phyloP scores from a whole-genome alignment of 805 yeast genomes.

The Lipomyces sp. region DNA sequence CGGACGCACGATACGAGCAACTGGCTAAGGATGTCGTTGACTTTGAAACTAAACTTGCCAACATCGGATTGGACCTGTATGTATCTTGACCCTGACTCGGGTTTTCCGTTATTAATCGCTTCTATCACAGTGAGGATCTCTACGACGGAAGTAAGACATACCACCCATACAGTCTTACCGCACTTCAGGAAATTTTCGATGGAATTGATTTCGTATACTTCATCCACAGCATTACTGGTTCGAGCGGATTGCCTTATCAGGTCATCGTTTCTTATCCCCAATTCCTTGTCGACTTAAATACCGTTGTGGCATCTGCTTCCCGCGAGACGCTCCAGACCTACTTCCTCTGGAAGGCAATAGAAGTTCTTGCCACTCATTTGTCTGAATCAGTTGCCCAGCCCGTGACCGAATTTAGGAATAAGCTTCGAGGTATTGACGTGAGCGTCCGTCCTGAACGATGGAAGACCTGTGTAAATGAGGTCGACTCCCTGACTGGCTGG shows the following conservation, averaged over 20 bases:
- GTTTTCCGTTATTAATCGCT: neutral
- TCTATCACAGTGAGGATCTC: constrained; percentile 28
- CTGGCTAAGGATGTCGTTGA: constrained; percentile 34
- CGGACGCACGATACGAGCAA: constrained; percentile 24
- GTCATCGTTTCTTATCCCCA: constrained; percentile 35
- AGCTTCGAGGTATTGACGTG: constrained; percentile 32
- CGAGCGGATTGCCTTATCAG: constrained; percentile 19
- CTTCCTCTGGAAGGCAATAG: constrained; percentile 37
- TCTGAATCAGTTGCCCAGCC: constrained; percentile 27
- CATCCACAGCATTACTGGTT: constrained; percentile 25
- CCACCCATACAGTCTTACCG: constrained; percentile 30
- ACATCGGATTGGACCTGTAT: constrained; percentile 32
- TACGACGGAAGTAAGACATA: constrained; percentile 34
- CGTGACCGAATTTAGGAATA: constrained; percentile 32
- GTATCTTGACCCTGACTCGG: neutral
- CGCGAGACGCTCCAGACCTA: constrained; percentile 37
- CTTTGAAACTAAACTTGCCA: constrained; percentile 29
- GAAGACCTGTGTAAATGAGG: constrained; percentile 37
- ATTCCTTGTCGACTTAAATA: constrained; percentile 28
- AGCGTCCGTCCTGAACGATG: constrained; percentile 35
- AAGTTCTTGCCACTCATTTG: constrained; percentile 32
- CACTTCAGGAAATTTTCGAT: constrained; percentile 27
- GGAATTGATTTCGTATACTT: constrained; percentile 27
- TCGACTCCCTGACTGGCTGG: constrained; percentile 37
- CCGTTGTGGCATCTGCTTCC: constrained; percentile 24